Base-by-base conservation (phyloP, 768 basidiomycete species). In the Tricholomella constricta region DNA sequence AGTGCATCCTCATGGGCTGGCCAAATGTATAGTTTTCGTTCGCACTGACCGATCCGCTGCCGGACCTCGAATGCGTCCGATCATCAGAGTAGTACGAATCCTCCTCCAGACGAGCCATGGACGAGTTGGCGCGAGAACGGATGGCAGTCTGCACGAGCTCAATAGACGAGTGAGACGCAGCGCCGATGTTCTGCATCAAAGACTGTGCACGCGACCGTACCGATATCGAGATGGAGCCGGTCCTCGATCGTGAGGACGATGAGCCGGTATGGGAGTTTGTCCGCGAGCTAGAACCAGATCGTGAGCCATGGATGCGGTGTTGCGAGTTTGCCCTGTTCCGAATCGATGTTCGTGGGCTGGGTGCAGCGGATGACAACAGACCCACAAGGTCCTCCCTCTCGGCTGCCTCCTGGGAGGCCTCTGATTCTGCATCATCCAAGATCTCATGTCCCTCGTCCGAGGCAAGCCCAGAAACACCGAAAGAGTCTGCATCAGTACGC, bases 21-120 rank as follows among this genome's bases (percentile, higher is more conserved):
- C 89, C 89, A 68, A 91, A 91, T 8, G 89, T 91, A 65, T 89
- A 78, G 64, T 88, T 88, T 62, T 89, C 87, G 0, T 77, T 74
- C 17, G 72, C 62, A 36, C 76, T 79, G 32, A 78, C 75, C 46
- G 75, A 77, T 40, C 72, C 78, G 55, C 81, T 83, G 22, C 81
- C 82, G 26, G 76, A 74, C 56, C 78, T 64, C 31, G 78, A 78
- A 65, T 79, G 78, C 4, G 76, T 74, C 1, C 67, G 57, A 15
- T 58, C 66, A 51, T 72, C 69, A 9, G 76, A 72, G 55, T 69
- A 68, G 19, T 67, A 69, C 27, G 64, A 63, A 42, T 82, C 82
- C 51, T 85, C 84, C 55, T 84, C 82, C n/a, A 88, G 72, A 51
- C 86, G 70, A 6, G 80, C 82, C 77, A 83, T 82, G n/a, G 82